Base-by-base conservation (phyloP, 2,329 filamentous ascomycete species). In the Leptographium flavum region DNA sequence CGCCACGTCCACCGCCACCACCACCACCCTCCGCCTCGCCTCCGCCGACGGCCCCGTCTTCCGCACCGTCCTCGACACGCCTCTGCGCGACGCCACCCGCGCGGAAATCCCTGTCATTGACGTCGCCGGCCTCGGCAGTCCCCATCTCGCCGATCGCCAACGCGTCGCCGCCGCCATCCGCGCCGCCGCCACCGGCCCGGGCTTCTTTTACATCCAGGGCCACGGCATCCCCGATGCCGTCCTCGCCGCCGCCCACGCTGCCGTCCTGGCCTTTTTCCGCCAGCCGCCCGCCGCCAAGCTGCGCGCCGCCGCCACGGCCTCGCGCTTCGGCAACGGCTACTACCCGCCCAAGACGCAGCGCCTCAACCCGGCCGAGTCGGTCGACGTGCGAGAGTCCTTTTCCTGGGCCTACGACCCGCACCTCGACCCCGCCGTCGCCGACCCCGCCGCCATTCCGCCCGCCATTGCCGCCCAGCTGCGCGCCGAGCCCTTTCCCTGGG, bases 311-410 rank as follows among this genome's bases (percentile, higher is more conserved):
- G 59, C 59, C 2, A 52, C 50, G 10, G 70, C 74, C 25, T 77
- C 71, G 1, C 71, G 73, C 11, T 74, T 77, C 54, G 76, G 79
- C 47, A 60, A 79, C 2, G 76, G 76, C 1, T 79, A 78, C 53
- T 73, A 69, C 48, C 65, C 62, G 1, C 75, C 3, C 66, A 68
- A 1, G 70, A 71, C 1, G 56, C 60, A 47, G 53, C 58, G 25
- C 74, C 79, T 74, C 47, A 75, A 73, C 47, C 65, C 65, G 0
- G 62, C 60, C 31, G 71, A 73, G 54, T 64, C 63, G 22, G 53
- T 64, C 49, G 75, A 75, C 49, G 58, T 68, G 40, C 66, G 70
- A 28, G 72, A 78, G 57, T 65, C 63, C 9, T 71, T 70, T 50
- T 62, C 62, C 3, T 71, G 71, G 57, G 60, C 66, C 10, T 79